Evolutionary conservation across 78 protist species (phyloP).

Genomic region (Bigelowiella natans): DNA sequence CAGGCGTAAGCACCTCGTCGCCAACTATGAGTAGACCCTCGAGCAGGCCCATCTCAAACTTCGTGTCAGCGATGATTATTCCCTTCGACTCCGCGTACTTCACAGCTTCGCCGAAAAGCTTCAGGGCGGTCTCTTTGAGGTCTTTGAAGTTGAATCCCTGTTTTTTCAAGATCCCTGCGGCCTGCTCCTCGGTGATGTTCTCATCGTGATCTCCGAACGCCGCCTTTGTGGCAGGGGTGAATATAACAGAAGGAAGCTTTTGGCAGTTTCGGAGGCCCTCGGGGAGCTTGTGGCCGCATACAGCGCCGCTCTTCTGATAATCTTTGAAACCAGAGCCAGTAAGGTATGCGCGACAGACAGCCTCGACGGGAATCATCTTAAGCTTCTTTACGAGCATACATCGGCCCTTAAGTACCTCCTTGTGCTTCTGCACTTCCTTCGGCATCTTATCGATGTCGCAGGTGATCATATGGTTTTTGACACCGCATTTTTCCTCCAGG

Average conservation of each 20-base stretch:
- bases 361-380: constrained; percentile 46
- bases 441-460: constrained; percentile 33
- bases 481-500: neutral
- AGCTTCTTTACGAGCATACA: constrained; percentile 32
- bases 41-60: constrained; percentile 44
- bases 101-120: constrained; percentile 9
- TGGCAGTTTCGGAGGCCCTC: constrained; percentile 21
- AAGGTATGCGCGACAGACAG: constrained; percentile 49
- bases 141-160: neutral
- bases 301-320: constrained; percentile 6
- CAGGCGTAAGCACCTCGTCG: constrained; percentile 53
- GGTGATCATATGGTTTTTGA: constrained; percentile 35
- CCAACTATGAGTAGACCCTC: constrained; percentile 22
- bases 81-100: neutral
- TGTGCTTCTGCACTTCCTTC: neutral
- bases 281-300: constrained; percentile 38
- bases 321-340: constrained; percentile 42
- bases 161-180: constrained; percentile 11
- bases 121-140: neutral
- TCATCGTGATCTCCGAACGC: constrained; percentile 50
- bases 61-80: constrained; percentile 44
- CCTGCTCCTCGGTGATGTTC: constrained; percentile 34
- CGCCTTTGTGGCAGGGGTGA: constrained; percentile 55
- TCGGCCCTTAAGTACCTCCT: constrained; percentile 10
- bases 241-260: constrained; percentile 31